These are phyloP conservation scores for Acanthamoeba triangularis DNA, from an alignment of 208 protist species.

Conservation along the genomic window DNA sequence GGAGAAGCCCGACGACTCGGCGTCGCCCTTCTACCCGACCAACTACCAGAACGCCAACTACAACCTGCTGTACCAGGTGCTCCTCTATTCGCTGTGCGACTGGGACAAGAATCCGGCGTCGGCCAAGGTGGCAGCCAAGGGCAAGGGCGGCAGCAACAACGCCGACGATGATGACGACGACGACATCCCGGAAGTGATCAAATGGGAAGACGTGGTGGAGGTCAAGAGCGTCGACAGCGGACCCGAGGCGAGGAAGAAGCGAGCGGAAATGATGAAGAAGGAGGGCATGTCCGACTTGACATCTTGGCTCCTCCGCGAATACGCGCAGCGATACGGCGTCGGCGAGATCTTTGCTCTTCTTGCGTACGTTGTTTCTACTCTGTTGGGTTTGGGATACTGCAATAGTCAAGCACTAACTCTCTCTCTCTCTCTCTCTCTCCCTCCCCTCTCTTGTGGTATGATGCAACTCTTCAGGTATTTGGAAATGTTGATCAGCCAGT, in stretches of 20 bases:
- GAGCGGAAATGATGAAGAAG: conserved; percentile 54
- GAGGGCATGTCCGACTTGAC: conserved; percentile 24
- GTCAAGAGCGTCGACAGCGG: neutral
- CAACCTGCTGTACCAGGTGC: conserved; percentile 35
- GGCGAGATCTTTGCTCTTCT: conserved; percentile 44
- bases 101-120: conserved; percentile 55
- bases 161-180: neutral
- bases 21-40: conserved; percentile 49
- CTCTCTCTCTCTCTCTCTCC: neutral
- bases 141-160: neutral
- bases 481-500: conserved; percentile 40
- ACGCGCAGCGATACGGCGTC: conserved; percentile 48
- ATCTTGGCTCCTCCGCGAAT: conserved; percentile 32
- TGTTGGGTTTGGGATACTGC: no score
- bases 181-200: conserved; percentile 33
- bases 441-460: neutral
- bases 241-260: conserved; percentile 24
- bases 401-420: no score
- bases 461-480: neutral
- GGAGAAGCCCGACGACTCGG: neutral
- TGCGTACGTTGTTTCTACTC: neutral
- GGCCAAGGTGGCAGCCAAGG: neutral
- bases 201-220: conserved; percentile 25
- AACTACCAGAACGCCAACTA: conserved; percentile 44
- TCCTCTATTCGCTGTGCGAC: conserved; percentile 35